Conservation (phyloP, 1,284 basidiomycete species). For the Sparassis latifolia region DNA sequence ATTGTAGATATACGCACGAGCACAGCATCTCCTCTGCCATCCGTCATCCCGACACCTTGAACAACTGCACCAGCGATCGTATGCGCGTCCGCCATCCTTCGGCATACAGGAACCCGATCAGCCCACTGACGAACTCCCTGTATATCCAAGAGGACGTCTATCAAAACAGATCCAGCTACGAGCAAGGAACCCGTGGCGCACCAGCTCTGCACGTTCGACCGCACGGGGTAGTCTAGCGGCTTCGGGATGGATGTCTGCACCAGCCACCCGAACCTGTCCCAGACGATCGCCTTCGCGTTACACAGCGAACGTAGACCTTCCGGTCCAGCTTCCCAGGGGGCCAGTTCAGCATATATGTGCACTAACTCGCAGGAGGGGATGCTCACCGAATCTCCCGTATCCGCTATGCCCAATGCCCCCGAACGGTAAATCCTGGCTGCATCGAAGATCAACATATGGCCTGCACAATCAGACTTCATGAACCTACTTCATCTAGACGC, state of each 20-base stretch:
- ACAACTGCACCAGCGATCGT: slow-evolving; percentile 37
- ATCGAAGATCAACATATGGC: slow-evolving; percentile 2
- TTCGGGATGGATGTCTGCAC: slow-evolving; percentile 85
- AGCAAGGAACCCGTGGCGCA: slow-evolving; percentile 41
- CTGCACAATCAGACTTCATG: not conserved
- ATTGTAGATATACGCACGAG: too few relatives aligned
- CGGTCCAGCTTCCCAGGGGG: slow-evolving; percentile 57
- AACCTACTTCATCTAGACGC: slow-evolving; percentile 52
- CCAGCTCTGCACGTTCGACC: slow-evolving; percentile 75
- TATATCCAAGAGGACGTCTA: slow-evolving; percentile 4
- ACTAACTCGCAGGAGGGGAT: slow-evolving; percentile 1
- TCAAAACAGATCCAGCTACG: slow-evolving; percentile 6
- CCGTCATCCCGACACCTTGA: slow-evolving; percentile 20
- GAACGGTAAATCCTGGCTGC: slow-evolving; percentile 90
- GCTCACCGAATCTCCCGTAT: slow-evolving; percentile 81
- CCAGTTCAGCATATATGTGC: too few relatives aligned
- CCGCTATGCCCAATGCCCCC: slow-evolving; percentile 88
- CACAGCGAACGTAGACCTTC: slow-evolving; percentile 88
- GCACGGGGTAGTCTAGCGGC: slow-evolving; percentile 82
- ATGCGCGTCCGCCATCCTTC: slow-evolving; percentile 61
- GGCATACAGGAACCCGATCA: slow-evolving; percentile 72
- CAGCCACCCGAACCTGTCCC: slow-evolving; percentile 78
- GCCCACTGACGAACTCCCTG: slow-evolving; percentile 75
- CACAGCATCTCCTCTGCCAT: too few relatives aligned
- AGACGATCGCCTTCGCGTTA: slow-evolving; percentile 81